phyloP scores from a whole-genome alignment of 192 early-diverging fungal species.

The Entomortierella beljakovae region DNA sequence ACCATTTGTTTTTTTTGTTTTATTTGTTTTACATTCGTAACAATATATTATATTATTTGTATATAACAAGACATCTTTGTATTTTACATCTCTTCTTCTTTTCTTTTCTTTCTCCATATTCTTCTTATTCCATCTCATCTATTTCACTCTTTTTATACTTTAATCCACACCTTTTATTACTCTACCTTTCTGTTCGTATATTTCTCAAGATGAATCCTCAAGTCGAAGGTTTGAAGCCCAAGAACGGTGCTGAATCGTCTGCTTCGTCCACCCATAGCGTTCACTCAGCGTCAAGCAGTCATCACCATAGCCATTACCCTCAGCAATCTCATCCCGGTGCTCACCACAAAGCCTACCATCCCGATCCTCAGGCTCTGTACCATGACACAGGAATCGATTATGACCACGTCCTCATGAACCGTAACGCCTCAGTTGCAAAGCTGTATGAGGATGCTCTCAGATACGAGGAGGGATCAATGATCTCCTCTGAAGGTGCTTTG shows the following conservation, averaged over 20 bases:
- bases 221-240: not conserved
- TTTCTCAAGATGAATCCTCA: not conserved
- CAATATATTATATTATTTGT: not conserved
- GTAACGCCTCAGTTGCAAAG: constrained; percentile 86
- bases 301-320: constrained; percentile 27
- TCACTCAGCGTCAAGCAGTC: not conserved
- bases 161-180: not conserved
- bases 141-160: not conserved
- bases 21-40: not conserved
- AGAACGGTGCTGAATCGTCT: not conserved
- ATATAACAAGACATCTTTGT: not conserved
- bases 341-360: constrained; percentile 43
- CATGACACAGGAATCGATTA: constrained; percentile 74
- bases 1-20: no score
- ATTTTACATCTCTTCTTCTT: constrained; percentile 7
- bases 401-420: constrained; percentile 85
- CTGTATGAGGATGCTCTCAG: constrained; percentile 94
- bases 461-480: constrained; percentile 86
- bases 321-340: constrained; percentile 45
- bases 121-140: not conserved
- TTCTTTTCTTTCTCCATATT: not conserved
- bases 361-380: constrained; percentile 49
- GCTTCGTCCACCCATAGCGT: constrained; percentile 9
- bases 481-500: constrained; percentile 93
- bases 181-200: no score